Evolutionary conservation across 257 asterid species (phyloP).

Genomic region (Lantana camara): DNA sequence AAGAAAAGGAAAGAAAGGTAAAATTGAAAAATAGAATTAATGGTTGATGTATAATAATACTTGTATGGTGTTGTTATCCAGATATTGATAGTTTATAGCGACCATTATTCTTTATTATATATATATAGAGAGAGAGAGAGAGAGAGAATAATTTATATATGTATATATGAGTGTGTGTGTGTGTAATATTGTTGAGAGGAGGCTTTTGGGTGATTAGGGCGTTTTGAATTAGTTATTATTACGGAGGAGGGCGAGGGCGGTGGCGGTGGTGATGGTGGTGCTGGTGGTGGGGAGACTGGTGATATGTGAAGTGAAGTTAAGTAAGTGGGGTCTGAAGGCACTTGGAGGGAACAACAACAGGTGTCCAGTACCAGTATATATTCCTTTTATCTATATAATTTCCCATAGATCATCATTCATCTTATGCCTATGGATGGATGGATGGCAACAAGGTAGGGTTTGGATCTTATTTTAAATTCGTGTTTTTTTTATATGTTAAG

Average conservation of each 20-base stretch:
- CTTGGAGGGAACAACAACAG: conserved; percentile 30
- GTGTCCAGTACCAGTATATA: conserved; percentile 38
- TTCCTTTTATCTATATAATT: conserved; percentile 25
- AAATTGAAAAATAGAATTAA: conserved; percentile 5
- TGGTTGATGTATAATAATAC: conserved; percentile 6
- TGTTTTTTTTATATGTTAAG: no score
- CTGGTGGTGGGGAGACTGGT: conserved; percentile 41
- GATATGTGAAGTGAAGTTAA: conserved; percentile 27
- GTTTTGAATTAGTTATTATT: conserved; percentile 34
- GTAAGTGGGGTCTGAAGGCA: conserved; percentile 38
- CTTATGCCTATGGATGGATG: no score
- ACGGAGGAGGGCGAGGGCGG: conserved; percentile 22
- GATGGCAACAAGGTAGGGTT: no score
- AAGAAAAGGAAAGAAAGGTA: no score
- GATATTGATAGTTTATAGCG: conserved; percentile 29
- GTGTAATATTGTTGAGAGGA: conserved; percentile 27
- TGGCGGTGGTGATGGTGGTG: conserved; percentile 34
- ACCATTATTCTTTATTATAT: conserved; percentile 5
- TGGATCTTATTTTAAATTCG: no score
- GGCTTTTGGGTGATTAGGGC: conserved; percentile 42
- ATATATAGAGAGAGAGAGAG: background rate
- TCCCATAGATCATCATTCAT: background rate
- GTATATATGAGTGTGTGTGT: background rate
- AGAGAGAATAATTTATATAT: background rate
- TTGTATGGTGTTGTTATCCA: conserved; percentile 22